Percentiles rank a stretch among this genome's conserved stretches.
Conservation (phyloP, 2,329 filamentous ascomycete genomes). For the Rachicladosporium sp. region DNA sequence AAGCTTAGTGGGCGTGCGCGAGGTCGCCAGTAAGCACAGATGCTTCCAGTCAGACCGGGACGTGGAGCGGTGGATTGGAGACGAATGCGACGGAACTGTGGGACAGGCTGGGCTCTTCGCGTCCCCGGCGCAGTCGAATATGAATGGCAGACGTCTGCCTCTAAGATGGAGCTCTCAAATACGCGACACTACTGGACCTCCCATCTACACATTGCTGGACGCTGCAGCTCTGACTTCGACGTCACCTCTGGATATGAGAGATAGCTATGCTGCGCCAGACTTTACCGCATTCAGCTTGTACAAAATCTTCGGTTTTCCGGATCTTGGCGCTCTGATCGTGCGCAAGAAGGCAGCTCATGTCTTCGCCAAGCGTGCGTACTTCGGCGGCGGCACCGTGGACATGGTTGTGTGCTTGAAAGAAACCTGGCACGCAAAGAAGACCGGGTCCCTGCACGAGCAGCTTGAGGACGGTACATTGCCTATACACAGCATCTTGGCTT, state of each 20-base stretch:
- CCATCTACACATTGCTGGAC: conserved; percentile 61
- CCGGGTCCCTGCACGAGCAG: conserved; percentile 58
- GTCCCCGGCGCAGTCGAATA: conserved; percentile 85
- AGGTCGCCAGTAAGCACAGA: conserved; percentile 46
- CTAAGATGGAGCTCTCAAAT: conserved; percentile 45
- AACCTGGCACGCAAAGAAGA: conserved; percentile 71
- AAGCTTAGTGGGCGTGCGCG: conserved; percentile 66
- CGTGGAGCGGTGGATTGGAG: conserved; percentile 52
- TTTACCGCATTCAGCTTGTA: conserved; percentile 84
- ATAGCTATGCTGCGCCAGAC: conserved; percentile 55
- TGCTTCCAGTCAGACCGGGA: conserved; percentile 55
- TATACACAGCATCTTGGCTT: conserved; percentile 77
- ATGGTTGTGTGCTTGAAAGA: conserved; percentile 63
- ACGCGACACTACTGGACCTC: neutral
- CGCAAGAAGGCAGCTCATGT: conserved; percentile 58
- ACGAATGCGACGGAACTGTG: conserved; percentile 5
- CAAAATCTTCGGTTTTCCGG: conserved; percentile 96
- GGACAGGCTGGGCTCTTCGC: conserved; percentile 49
- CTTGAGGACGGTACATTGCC: conserved; percentile 88
- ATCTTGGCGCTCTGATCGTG: conserved; percentile 75
- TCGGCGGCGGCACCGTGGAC: conserved; percentile 89
- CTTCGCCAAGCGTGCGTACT: conserved; percentile 56
- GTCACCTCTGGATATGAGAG: conserved; percentile 57
- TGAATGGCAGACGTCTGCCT: conserved; percentile 70
- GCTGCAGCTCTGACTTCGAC: conserved; percentile 73